These are phyloP conservation scores for Ceratocystis smalleyi DNA, from an alignment of 2,329 filamentous ascomycete genomes.

Conservation along the genomic window DNA sequence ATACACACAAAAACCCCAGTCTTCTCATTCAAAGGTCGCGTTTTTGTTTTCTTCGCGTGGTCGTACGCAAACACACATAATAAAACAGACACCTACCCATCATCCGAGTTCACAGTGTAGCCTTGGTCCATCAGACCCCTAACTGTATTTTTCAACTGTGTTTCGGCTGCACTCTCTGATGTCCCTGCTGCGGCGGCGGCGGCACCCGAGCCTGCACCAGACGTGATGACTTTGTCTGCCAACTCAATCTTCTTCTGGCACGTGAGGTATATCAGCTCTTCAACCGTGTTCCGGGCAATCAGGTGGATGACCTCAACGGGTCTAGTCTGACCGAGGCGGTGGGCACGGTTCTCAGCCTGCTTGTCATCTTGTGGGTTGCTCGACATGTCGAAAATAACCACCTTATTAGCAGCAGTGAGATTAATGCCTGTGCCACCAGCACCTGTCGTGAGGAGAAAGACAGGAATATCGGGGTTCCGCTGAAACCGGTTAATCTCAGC, in stretches of 20 bases:
- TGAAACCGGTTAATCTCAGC: constrained; percentile 80
- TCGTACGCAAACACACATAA: neutral
- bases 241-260: constrained; percentile 87
- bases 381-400: constrained; percentile 91
- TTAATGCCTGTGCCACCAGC: constrained; percentile 97
- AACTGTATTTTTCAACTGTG: constrained; percentile 10
- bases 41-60: too few species aligned
- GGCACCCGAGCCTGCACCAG: constrained; percentile 45
- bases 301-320: constrained; percentile 83
- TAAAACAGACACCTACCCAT: neutral
- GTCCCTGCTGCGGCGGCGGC: constrained; percentile 28
- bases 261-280: constrained; percentile 82
- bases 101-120: neutral
- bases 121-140: constrained; percentile 13
- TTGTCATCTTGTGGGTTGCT: constrained; percentile 97
- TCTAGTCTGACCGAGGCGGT: constrained; percentile 79
- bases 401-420: constrained; percentile 86
- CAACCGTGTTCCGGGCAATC: constrained; percentile 67
- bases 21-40: neutral
- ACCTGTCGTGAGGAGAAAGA: constrained; percentile 85
- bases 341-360: constrained; percentile 94
- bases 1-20: neutral
- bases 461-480: constrained; percentile 57
- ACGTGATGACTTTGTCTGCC: constrained; percentile 47
- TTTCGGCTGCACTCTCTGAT: constrained; percentile 2